Percentiles rank a stretch among this genome's conserved stretches.
phyloP scores from a whole-genome alignment of 495 filamentous ascomycete genomes.

The Xylaria longipes region DNA sequence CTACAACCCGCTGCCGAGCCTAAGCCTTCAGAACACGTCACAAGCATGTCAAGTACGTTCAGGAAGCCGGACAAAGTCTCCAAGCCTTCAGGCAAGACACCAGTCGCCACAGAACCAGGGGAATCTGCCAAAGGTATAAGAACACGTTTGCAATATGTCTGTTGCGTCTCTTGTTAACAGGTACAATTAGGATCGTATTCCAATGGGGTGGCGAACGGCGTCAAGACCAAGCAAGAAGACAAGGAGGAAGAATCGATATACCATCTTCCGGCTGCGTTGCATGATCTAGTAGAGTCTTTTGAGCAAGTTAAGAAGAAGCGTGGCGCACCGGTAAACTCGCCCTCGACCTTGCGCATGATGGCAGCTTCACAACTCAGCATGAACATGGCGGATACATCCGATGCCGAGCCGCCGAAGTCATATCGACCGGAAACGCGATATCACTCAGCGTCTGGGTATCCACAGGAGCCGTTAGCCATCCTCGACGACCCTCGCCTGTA shows the following conservation, averaged over 20 bases:
- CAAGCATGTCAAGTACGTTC: conserved; percentile 28
- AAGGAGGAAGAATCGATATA: conserved; percentile 85
- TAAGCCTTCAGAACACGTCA: conserved; percentile 29
- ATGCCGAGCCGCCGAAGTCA: conserved; percentile 80
- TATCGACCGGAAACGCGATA: conserved; percentile 79
- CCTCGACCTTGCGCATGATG: conserved; percentile 74
- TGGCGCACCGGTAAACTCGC: conserved; percentile 60
- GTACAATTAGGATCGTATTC: conserved; percentile 47
- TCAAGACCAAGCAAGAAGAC: conserved; percentile 53
- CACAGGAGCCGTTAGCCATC: conserved; percentile 86
- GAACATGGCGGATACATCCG: conserved; percentile 68
- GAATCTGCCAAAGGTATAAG: conserved; percentile 49
- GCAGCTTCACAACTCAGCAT: conserved; percentile 70
- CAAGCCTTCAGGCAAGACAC: conserved; percentile 49
- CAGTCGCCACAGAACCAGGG: conserved; percentile 37
- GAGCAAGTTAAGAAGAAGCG: conserved; percentile 76
- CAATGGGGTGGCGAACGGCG: conserved; percentile 62
- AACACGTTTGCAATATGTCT: conserved; percentile 30
- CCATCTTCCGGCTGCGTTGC: conserved; percentile 88
- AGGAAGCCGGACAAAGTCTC: conserved; percentile 50
- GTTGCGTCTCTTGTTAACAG: conserved; percentile 33
- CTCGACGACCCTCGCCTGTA: conserved; percentile 92
- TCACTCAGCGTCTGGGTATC: conserved; percentile 79
- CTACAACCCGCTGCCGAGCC: conserved; percentile 34
- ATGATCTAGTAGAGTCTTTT: conserved; percentile 89